These are phyloP conservation scores for Phyllostachys edulis DNA, from an alignment of 176 grass and related monocot genomes.

Conservation along the genomic window DNA sequence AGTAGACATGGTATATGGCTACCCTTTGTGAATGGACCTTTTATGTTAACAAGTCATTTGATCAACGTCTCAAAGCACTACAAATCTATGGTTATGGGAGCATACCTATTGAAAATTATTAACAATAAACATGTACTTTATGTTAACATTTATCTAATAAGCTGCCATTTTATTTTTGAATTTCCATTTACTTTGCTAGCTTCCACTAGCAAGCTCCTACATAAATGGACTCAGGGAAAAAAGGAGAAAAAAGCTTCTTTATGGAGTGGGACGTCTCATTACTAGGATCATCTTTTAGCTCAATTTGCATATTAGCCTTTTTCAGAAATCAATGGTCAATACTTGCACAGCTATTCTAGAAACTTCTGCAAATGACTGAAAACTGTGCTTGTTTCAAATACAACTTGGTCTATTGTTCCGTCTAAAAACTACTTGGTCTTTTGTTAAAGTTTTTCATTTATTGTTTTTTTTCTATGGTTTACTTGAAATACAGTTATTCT, in stretches of 20 bases:
- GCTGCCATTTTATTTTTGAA: neutral
- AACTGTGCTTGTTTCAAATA: neutral
- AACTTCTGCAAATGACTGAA: slow-evolving; percentile 19
- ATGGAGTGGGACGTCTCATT: neutral
- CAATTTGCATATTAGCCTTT: slow-evolving; percentile 25
- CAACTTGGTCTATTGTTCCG: neutral
- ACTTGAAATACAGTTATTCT: neutral
- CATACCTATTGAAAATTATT: slow-evolving; percentile 9
- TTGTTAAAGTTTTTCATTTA: neutral
- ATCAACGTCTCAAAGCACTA: slow-evolving; percentile 17
- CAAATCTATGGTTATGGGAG: slow-evolving; percentile 20
- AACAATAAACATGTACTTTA: slow-evolving; percentile 20
- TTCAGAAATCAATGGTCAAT: slow-evolving; percentile 10
- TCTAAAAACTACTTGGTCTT: neutral
- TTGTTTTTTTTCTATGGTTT: neutral
- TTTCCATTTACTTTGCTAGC: slow-evolving; percentile 31
- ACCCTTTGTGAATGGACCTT: slow-evolving; percentile 31
- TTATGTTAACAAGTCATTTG: slow-evolving; percentile 17
- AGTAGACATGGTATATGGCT: slow-evolving; percentile 27
- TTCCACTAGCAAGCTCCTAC: slow-evolving; percentile 19
- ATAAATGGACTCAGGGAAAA: slow-evolving; percentile 3
- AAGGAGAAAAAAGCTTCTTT: slow-evolving; percentile 9
- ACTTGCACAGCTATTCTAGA: slow-evolving; percentile 12
- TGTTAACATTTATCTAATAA: slow-evolving; percentile 10
- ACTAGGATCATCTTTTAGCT: slow-evolving; percentile 10